Base-by-base conservation (phyloP, 129 eudicot species). In the Sambucus nigra region DNA sequence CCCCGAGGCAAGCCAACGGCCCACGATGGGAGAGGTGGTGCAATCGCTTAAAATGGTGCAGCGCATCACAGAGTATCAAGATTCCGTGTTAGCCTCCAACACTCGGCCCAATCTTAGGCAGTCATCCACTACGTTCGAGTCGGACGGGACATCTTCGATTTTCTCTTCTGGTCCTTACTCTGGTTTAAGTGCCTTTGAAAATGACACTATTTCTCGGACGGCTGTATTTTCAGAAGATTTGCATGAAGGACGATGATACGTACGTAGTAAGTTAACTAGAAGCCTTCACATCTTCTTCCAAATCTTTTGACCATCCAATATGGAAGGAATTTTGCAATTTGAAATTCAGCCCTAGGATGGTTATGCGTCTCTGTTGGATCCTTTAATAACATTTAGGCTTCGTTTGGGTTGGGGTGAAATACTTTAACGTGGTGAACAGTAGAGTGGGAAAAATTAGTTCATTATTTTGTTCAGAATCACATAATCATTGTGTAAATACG, bases 11-110 rank as follows among this genome's bases (percentile, higher is more conserved):
- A 79, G 66, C 64, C 98, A 91, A 65, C 71, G 98, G 41, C 98
- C 98, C 25, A 91, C 94, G 3, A 91, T 91, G 95, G 95, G 98
- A 41, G 98, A 91, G 80, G 98, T 91, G 61, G 98, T 91, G 16
- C 98, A 91, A 59, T 91, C 98, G 20, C 86, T 91, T 27, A 91
- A 91, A 70, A 91, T 91, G 98, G 98, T 91, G 66, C 98, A 91
- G 64, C 83, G 86, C 17, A 65, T 65, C 11, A 60, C 70, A n/a
- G 98, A 91, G 59, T 73, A 85, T 56, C 94, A 82, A 38, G 98
- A 82, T 55, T 47, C 89, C 16, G 56, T 74, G 3, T 23, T 70
- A 32, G 33, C 79, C 5, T 56, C 82, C 60, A 76, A 70, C 41
- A 31, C 56, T 50, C 69, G 61, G 5, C 81, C 94, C n/a, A 67